Evolutionary conservation across 441 rosid genomes (phyloP), one percentile per base, ranked within the genome.

Genomic region (Syzygium malaccense): DNA sequence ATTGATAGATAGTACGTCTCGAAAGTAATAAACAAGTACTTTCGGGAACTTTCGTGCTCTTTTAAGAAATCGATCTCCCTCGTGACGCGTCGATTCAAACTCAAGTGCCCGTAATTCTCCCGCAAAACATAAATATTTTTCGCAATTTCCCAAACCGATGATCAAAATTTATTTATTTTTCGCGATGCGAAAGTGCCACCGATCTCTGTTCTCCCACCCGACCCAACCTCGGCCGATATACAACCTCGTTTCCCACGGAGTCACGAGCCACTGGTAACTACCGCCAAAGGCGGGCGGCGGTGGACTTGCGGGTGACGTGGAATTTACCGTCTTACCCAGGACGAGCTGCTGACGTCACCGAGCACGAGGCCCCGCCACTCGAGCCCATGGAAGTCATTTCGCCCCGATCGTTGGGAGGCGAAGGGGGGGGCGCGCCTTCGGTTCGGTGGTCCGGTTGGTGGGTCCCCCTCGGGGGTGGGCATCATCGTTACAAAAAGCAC

Each of bases 51-150:
- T 64, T 14, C 75, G 6, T 0, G 9, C 33, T 14, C 68, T 14
- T n/a, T 62, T n/a, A 1, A 30, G 3, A 9, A 62, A n/a, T 14
- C 19, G 0, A 30, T 8, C 6, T 8, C 23, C 19, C 12, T 64
- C 1, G 0, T 7, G 18, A 8, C 0, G 0, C 3, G 32, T 17
- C 13, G 3, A 68, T 10, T 33, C 0, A 33, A 2, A n/a, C 3
- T 19, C 14, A 5, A 4, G 2, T 12, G 2, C 3, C 3, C 1
- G 3, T 20, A 37, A 20, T 10, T 71, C 33, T n/a, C 14, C 33
- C 5, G 17, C 2, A 64, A 66, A 66, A 66, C 20, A 30, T 30
- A 17, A 17, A 8, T 8, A 30, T 62, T n/a, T 62, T 7, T 8
- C 11, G 1, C 14, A n/a, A 26, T 62, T 8, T 30, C 3, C 5